These are phyloP conservation scores for Phytopythium delawarense DNA, from an alignment of 352 stramenopile species.

Conservation along the genomic window DNA sequence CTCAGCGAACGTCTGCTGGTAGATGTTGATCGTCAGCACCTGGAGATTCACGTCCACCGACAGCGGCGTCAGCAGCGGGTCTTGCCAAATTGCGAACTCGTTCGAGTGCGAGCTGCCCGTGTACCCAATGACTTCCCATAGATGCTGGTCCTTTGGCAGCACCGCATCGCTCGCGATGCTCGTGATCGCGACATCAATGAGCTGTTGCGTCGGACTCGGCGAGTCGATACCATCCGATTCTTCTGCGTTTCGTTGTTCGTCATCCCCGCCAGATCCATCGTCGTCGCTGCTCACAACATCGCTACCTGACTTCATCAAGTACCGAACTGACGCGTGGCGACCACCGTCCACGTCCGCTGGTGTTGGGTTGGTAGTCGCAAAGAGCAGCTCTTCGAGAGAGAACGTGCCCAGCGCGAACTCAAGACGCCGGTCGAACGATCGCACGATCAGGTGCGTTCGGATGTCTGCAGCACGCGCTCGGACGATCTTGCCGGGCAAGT, in stretches of 20 bases:
- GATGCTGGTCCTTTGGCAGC: conserved; percentile 41
- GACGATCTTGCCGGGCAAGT: conserved; percentile 43
- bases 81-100: conserved; percentile 65
- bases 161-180: conserved; percentile 61
- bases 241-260: no score
- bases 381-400: conserved; percentile 67
- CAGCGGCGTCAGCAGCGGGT: conserved; percentile 57
- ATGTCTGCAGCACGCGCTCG: conserved; percentile 54
- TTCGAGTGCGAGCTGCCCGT: conserved; percentile 3
- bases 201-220: conserved; percentile 10
- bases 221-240: background rate
- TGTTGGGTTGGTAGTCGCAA: conserved; percentile 16
- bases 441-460: conserved; percentile 50
- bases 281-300: conserved; percentile 12
- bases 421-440: conserved; percentile 61
- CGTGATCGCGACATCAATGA: conserved; percentile 75
- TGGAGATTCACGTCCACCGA: conserved; percentile 69
- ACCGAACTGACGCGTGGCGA: conserved; percentile 24
- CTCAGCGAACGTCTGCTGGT: conserved; percentile 72
- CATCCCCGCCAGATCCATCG: conserved; percentile 10
- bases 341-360: conserved; percentile 6
- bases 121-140: conserved; percentile 27
- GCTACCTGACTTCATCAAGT: conserved; percentile 63
- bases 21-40: conserved; percentile 70
- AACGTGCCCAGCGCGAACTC: conserved; percentile 76